These are phyloP conservation scores for Exidia glandulosa DNA, from an alignment of 768 basidiomycete genomes.

Conservation along the genomic window DNA sequence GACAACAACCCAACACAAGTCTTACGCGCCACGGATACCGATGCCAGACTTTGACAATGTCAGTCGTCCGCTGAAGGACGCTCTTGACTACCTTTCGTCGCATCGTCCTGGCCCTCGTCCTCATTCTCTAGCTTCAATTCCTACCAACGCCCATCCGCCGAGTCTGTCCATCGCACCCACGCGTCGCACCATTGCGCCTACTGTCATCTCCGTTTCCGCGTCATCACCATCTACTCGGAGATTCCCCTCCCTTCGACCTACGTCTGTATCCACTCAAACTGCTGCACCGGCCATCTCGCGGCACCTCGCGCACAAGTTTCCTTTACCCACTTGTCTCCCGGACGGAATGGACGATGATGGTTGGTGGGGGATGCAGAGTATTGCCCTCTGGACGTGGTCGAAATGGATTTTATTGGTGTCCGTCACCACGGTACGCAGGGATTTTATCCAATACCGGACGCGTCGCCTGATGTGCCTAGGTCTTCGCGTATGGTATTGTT, in stretches of 20 bases:
- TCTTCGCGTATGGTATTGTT: constrained; percentile 40
- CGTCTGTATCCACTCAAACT: background rate
- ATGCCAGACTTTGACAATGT: too few relatives aligned
- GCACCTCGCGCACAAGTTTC: background rate
- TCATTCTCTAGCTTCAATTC: too few relatives aligned
- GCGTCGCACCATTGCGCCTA: too few relatives aligned
- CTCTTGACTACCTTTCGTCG: too few relatives aligned
- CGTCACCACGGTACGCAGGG: constrained; percentile 30
- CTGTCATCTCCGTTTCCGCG: too few relatives aligned
- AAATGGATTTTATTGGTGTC: constrained; percentile 55
- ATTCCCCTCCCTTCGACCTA: background rate
- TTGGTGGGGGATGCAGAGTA: constrained; percentile 20
- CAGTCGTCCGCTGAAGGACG: too few relatives aligned
- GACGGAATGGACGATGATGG: background rate
- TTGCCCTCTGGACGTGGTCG: constrained; percentile 45
- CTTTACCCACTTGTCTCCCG: background rate
- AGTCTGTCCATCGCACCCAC: too few relatives aligned
- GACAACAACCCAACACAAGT: too few relatives aligned
- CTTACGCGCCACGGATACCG: too few relatives aligned
- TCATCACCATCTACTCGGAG: background rate
- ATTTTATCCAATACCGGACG: background rate
- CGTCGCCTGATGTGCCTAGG: constrained; percentile 8
- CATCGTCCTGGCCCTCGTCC: too few relatives aligned
- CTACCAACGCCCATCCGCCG: too few relatives aligned
- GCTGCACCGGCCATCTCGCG: background rate